These are phyloP conservation scores for Geranium brycei DNA, from an alignment of 345 rosid species.

Conservation along the genomic window DNA sequence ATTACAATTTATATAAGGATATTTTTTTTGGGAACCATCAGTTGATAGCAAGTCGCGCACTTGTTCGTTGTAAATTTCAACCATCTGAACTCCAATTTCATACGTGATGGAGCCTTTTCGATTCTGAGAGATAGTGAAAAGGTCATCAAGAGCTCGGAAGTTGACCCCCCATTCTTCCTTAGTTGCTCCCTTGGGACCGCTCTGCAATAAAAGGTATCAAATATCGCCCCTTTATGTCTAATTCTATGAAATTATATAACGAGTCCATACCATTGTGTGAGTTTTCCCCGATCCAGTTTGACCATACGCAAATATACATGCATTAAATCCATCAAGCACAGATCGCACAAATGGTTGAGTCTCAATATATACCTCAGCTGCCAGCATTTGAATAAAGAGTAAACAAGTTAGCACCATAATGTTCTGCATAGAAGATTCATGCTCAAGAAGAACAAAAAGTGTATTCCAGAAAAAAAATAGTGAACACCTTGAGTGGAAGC, in stretches of 20 bases:
- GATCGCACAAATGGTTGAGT: constrained; percentile 61
- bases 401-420: constrained; percentile 9
- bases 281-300: constrained; percentile 98
- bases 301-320: constrained; percentile 95
- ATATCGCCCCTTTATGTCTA: neutral
- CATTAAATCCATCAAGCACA: constrained; percentile 77
- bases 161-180: constrained; percentile 88
- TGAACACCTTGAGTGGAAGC: constrained; percentile 64
- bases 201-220: constrained; percentile 22
- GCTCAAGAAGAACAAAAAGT: no score
- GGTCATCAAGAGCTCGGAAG: constrained; percentile 69
- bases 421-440: neutral
- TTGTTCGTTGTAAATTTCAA: constrained; percentile 90
- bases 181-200: constrained; percentile 50
- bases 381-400: constrained; percentile 11
- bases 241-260: no score
- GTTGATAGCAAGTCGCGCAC: constrained; percentile 58
- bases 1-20: constrained; percentile 34
- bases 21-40: constrained; percentile 56
- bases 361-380: constrained; percentile 71
- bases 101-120: constrained; percentile 41
- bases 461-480: neutral
- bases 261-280: constrained; percentile 58
- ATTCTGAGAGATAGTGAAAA: constrained; percentile 51
- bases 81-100: constrained; percentile 70